phyloP scores from a whole-genome alignment of 169 alveolate genomes.

The Eimeria brunetti region DNA sequence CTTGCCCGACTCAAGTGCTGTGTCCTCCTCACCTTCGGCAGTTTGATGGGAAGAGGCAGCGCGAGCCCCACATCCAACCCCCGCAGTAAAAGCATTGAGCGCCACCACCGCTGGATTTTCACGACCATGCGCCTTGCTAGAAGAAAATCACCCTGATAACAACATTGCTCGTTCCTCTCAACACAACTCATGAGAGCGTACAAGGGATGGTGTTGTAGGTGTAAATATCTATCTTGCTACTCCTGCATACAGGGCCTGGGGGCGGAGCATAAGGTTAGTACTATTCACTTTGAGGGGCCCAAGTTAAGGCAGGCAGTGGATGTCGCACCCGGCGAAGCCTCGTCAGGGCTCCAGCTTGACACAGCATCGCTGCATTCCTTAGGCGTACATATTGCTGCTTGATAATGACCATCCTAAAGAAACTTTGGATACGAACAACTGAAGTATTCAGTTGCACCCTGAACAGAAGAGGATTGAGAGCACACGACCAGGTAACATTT shows the following conservation, averaged over 20 bases:
- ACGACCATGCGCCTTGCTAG: slow-evolving; percentile 82
- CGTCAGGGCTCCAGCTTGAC: slow-evolving; percentile 87
- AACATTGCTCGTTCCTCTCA: not conserved
- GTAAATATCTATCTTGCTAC: not conserved
- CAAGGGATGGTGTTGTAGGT: not conserved
- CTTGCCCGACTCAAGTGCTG: not conserved
- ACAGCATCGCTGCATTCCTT: slow-evolving; percentile 79
- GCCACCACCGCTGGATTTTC: slow-evolving; percentile 88
- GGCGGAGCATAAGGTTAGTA: not conserved
- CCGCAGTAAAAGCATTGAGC: slow-evolving; percentile 58
- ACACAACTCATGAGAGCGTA: not conserved
- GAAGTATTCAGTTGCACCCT: slow-evolving; percentile 83
- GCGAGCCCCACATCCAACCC: slow-evolving; percentile 34
- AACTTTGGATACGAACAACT: slow-evolving; percentile 86
- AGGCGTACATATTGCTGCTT: slow-evolving; percentile 84
- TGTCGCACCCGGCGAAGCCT: slow-evolving; percentile 81
- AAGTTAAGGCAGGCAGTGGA: not conserved
- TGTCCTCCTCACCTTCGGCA: slow-evolving; percentile 31
- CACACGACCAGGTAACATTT: not conserved
- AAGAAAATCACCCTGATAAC: slow-evolving; percentile 65
- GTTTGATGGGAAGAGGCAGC: slow-evolving; percentile 21
- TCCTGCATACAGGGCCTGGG: not conserved
- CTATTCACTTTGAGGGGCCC: not conserved
- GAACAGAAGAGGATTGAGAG: not conserved
- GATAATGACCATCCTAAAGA: slow-evolving; percentile 86